Conservation (phyloP, 2,329 filamentous ascomycete species). For the Ambrosiella cleistominuta region DNA sequence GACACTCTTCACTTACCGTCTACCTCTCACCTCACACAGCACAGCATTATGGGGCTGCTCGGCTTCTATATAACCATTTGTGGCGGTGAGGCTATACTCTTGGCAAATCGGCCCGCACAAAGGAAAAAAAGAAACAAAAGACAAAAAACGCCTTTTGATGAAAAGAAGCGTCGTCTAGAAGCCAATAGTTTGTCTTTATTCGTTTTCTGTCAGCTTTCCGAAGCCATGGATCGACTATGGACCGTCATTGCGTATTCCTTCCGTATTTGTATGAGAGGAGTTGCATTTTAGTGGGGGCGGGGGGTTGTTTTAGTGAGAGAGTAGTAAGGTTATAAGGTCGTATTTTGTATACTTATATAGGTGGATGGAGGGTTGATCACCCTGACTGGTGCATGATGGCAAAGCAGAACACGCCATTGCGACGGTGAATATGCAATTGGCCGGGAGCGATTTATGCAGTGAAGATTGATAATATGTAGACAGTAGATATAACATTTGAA, state of each 20-base stretch:
- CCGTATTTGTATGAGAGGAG: neutral
- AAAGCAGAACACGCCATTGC: neutral
- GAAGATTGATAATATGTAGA: neutral
- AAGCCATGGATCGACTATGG: neutral
- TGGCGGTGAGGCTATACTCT: neutral
- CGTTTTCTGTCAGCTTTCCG: neutral
- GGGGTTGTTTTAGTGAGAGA: neutral
- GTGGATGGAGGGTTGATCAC: neutral
- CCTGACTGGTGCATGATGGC: constrained; percentile 1
- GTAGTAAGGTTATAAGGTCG: neutral
- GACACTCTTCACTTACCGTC: neutral
- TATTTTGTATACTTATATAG: too few relatives aligned
- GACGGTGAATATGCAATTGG: neutral
- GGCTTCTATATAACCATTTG: neutral
- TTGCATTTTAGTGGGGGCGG: neutral
- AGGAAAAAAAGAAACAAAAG: constrained; percentile 11
- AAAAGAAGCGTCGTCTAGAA: neutral
- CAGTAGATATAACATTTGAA: too few relatives aligned
- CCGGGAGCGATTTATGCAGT: neutral
- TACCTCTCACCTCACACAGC: neutral
- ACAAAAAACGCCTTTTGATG: neutral
- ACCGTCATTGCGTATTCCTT: neutral
- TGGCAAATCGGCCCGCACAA: neutral
- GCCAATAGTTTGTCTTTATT: neutral
- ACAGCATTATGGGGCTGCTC: neutral